Conservation (phyloP, 1,139 yeast genomes). For the Taiozyma sp. region DNA sequence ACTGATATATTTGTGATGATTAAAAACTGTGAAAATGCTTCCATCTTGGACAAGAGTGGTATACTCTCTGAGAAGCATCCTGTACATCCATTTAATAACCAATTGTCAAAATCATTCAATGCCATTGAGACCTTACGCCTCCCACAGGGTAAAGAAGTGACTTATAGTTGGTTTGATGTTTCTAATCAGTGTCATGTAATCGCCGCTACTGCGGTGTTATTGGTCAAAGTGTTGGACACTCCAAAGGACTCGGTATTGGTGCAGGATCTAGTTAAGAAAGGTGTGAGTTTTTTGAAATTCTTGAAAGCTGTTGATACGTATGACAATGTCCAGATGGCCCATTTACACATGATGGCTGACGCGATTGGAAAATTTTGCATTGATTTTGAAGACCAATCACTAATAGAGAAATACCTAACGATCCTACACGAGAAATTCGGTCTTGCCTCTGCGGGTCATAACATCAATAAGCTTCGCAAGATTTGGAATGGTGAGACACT, state of each 20-base stretch:
- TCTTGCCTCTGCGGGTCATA: constrained; percentile 46
- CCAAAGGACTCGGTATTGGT: constrained; percentile 45
- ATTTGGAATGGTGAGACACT: constrained; percentile 34
- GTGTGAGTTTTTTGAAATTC: constrained; percentile 36
- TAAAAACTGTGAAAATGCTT: constrained; percentile 27
- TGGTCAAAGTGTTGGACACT: constrained; percentile 40
- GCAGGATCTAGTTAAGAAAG: constrained; percentile 42
- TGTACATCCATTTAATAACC: constrained; percentile 29
- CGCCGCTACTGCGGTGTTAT: constrained; percentile 39
- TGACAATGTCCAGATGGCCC: constrained; percentile 27
- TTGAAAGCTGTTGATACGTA: constrained; percentile 29
- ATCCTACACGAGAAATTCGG: constrained; percentile 36
- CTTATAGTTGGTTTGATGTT: constrained; percentile 62
- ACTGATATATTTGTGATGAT: constrained; percentile 10
- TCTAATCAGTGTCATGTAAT: constrained; percentile 54
- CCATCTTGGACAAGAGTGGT: constrained; percentile 34
- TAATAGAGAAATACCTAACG: constrained; percentile 41
- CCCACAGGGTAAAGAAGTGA: constrained; percentile 28
- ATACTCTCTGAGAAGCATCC: constrained; percentile 32
- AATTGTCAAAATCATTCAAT: constrained; percentile 19
- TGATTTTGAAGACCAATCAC: constrained; percentile 35
- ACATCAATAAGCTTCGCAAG: constrained; percentile 36
- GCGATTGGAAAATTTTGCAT: constrained; percentile 54
- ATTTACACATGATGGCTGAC: constrained; percentile 58
- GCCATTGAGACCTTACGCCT: constrained; percentile 28